Evolutionary conservation across 371 early-diverging fungal genomes (phyloP), one percentile per base, ranked within the genome.

Genomic region (Zychaea mexicana): DNA sequence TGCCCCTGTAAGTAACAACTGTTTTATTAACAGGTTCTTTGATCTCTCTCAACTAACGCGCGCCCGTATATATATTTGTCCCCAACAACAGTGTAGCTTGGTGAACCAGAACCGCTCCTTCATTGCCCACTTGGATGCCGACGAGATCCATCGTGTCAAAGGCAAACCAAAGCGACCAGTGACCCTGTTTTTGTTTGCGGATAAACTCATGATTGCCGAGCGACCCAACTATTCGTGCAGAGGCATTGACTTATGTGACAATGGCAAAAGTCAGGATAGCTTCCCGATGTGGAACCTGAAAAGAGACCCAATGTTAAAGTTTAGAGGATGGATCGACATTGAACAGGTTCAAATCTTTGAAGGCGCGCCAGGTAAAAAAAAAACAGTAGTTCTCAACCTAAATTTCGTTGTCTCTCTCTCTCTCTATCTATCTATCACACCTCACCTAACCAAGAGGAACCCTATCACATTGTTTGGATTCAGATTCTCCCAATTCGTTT

Each of bases 281-380:
- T 57, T 39, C 0, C 58, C 60, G 6, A 60, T 56, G 52, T 58
- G 52, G 26, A 65, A 52, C 12, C 61, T 56, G 17, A 61, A 65
- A 57, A 59, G 33, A 49, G 70, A 65, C 27, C 64, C 53, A 9
- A 69, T 60, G 33, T 53, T 81, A 17, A 80, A 78, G 47, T 79
- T 82, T 55, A 79, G 74, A 57, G 83, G 83, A 10, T 82, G 83
- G 83, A 71, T 66, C 3, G 80, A 78, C 53, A 76, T 82, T 28
- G 63, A 74, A 12, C 60, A 70, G 33, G 69, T 78, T 9, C 80
- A 82, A 42, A 15, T 82, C 0, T 82, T 82, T 49, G 52, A 75
- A 42, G 83, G 83, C 15, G 64, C 72, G 33, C 61, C 67, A 69
- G 79, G 79, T 79, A 78, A 39, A 42, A 12, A 13, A 7, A 12